These are phyloP conservation scores for Solanum gandarillasii DNA, from an alignment of 257 asterid genomes.

Conservation along the genomic window DNA sequence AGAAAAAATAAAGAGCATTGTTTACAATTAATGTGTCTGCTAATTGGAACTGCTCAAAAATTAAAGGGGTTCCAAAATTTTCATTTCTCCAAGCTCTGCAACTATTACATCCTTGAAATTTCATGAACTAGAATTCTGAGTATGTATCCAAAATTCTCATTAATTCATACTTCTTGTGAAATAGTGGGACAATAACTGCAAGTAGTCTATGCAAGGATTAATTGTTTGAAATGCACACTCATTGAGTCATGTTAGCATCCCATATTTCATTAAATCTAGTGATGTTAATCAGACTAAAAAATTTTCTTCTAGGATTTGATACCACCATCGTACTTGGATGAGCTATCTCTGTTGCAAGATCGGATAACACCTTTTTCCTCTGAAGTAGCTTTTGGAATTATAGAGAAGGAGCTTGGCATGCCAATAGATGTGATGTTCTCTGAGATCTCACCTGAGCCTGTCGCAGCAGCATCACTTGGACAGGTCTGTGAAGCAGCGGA, in stretches of 20 bases:
- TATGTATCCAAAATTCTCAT: background rate
- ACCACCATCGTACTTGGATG: slow-evolving; percentile 93
- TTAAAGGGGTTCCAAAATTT: background rate
- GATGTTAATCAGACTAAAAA: background rate
- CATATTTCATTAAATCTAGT: background rate
- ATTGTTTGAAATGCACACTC: background rate
- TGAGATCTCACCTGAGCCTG: slow-evolving; percentile 91
- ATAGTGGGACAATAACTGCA: background rate
- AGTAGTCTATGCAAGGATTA: background rate
- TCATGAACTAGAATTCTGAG: background rate
- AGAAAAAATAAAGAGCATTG: background rate
- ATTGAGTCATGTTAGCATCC: background rate
- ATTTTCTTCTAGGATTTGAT: slow-evolving; percentile 57
- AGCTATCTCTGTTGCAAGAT: slow-evolving; percentile 87
- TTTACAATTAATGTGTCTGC: background rate
- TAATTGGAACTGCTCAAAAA: background rate
- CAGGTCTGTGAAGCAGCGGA: slow-evolving; percentile 39
- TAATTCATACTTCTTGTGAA: background rate
- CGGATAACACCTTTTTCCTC: slow-evolving; percentile 85
- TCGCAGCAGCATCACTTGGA: slow-evolving; percentile 98
- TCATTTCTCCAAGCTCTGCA: background rate
- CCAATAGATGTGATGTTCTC: slow-evolving; percentile 78
- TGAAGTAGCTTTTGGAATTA: slow-evolving; percentile 68
- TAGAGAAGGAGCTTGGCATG: slow-evolving; percentile 77
- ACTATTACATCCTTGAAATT: background rate